Conservation (phyloP, 1,284 basidiomycete species). For the Volvariella surrecta region DNA sequence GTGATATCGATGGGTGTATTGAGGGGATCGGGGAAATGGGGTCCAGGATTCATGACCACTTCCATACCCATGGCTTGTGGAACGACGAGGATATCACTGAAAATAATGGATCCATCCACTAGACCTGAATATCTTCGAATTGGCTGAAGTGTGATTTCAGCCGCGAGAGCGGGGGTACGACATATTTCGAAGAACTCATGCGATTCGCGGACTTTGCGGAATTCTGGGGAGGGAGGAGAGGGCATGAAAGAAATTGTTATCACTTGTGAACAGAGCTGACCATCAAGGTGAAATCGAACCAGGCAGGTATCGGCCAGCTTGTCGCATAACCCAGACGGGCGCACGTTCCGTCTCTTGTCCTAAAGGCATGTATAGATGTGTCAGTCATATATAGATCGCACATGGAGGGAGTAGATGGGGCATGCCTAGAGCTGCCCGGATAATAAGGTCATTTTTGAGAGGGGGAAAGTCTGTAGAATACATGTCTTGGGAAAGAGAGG, state of each 20-base stretch:
- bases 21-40: constrained; percentile 81
- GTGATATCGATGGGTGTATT: constrained; percentile 65
- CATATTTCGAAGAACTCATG: constrained; percentile 95
- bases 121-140: constrained; percentile 79
- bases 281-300: constrained; percentile 36
- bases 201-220: constrained; percentile 71
- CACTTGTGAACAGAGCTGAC: background rate
- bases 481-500: constrained; percentile 2
- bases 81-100: constrained; percentile 93
- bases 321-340: constrained; percentile 99
- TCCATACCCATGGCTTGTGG: constrained; percentile 95
- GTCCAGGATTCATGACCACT: constrained; percentile 90
- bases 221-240: constrained; percentile 45
- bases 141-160: constrained; percentile 85
- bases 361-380: constrained; percentile 17
- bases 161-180: constrained; percentile 79
- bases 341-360: constrained; percentile 87
- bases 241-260: background rate
- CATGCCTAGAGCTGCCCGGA: constrained; percentile 86
- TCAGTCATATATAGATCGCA: background rate
- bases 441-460: constrained; percentile 83
- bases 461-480: constrained; percentile 50
- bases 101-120: constrained; percentile 92
- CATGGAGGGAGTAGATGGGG: constrained; percentile 1
- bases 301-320: constrained; percentile 93